A percentile compares a stretch with the other conserved stretches of the same genome.
These are phyloP conservation scores for Jaenimonas drosophilae DNA, from an alignment of 208 protist genomes.

Conservation along the genomic window DNA sequence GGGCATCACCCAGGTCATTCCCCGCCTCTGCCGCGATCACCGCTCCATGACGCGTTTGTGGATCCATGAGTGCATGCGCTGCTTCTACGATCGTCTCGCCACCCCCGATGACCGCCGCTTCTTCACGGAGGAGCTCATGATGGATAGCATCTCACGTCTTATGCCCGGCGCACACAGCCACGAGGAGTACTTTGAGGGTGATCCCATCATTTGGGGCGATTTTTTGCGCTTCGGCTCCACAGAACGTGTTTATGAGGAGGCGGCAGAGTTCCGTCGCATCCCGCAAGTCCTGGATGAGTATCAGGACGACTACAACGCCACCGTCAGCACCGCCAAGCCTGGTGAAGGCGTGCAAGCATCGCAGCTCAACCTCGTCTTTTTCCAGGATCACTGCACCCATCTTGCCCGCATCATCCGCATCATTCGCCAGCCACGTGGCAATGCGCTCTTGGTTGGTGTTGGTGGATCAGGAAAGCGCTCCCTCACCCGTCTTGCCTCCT, in stretches of 20 bases:
- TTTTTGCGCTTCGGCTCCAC: conserved; percentile 85
- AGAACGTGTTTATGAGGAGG: conserved; percentile 87
- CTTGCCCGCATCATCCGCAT: conserved; percentile 93
- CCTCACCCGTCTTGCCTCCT: conserved; percentile 90
- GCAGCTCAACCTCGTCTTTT: conserved; percentile 87
- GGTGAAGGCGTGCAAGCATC: conserved; percentile 17
- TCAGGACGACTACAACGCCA: conserved; percentile 90
- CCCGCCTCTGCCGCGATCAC: conserved; percentile 63
- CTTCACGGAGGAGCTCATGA: conserved; percentile 90
- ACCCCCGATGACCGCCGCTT: conserved; percentile 84
- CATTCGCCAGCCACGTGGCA: conserved; percentile 94
- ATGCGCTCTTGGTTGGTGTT: conserved; percentile 95
- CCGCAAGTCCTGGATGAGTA: conserved; percentile 81
- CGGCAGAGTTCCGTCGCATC: conserved; percentile 57
- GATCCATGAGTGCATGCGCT: conserved; percentile 94
- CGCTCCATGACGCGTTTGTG: conserved; percentile 83
- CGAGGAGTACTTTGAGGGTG: conserved; percentile 44
- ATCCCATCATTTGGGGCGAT: conserved; percentile 91
- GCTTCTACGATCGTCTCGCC: conserved; percentile 97
- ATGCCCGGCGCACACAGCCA: conserved; percentile 47
- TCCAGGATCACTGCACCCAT: conserved; percentile 94
- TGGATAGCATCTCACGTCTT: conserved; percentile 65
- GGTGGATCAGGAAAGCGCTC: conserved; percentile 95
- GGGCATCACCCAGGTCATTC: conserved; percentile 88
- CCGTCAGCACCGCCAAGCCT: conserved; percentile 17